A percentile compares a stretch with the other conserved stretches of the same genome.
These are phyloP conservation scores for Xylaria sp. DNA, from an alignment of 2,329 filamentous ascomycete genomes.

Conservation along the genomic window DNA sequence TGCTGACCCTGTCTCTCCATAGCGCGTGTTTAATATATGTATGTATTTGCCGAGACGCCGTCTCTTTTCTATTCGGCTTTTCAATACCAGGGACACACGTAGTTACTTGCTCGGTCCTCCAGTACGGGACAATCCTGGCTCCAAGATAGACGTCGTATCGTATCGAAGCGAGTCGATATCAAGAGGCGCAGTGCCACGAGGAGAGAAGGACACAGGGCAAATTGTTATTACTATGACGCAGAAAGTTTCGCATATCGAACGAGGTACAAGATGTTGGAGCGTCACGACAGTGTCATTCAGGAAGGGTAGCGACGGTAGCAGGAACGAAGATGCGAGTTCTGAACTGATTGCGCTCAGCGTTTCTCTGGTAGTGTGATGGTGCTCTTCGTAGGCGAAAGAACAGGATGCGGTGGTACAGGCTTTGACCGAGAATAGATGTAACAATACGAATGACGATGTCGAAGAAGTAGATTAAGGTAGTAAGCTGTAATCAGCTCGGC, in stretches of 20 bases:
- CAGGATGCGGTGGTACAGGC: not conserved
- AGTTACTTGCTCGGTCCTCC: not conserved
- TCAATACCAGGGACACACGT: not conserved
- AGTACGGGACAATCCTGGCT: not conserved
- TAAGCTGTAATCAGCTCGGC: not conserved
- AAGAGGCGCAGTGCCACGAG: conserved; percentile 3
- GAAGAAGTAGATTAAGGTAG: too few relatives aligned
- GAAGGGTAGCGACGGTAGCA: not conserved
- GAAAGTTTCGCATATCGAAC: conserved; percentile 33
- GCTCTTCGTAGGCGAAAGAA: not conserved
- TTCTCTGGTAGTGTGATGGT: not conserved
- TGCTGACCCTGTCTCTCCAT: conserved; percentile 49
- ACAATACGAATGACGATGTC: not conserved
- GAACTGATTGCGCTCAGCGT: conserved; percentile 2
- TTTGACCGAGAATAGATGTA: not conserved
- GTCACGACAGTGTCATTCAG: not conserved
- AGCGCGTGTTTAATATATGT: conserved; percentile 6
- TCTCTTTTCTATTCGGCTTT: not conserved
- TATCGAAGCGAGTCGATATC: not conserved
- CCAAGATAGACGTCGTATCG: not conserved
- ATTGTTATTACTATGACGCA: conserved; percentile 17
- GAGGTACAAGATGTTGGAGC: not conserved
- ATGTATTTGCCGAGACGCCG: conserved; percentile 5
- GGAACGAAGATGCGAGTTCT: not conserved
- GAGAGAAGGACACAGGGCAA: conserved; percentile 5